Conservation (phyloP, 352 stramenopile genomes). For the Phytophthora podocarpi region DNA sequence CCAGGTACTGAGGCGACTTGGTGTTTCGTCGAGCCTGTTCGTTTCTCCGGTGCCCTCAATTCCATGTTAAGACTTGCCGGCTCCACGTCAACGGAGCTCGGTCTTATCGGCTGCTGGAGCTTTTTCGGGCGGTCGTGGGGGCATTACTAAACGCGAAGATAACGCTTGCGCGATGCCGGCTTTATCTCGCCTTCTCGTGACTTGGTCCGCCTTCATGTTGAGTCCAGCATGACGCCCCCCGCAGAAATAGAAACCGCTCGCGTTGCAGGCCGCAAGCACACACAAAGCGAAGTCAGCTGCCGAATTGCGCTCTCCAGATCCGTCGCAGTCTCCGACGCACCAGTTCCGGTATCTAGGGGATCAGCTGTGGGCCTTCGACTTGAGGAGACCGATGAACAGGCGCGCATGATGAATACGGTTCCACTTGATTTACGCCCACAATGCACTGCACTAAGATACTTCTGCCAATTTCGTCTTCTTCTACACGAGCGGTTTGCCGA, state of each 20-base stretch:
- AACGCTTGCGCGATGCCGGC: conserved; percentile 11
- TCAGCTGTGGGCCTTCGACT: not conserved
- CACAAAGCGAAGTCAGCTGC: no score
- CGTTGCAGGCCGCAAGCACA: no score
- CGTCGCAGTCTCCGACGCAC: no score
- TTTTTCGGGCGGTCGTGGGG: conserved; percentile 24
- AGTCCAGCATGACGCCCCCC: conserved; percentile 18
- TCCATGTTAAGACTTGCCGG: conserved; percentile 38
- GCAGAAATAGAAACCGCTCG: conserved; percentile 30
- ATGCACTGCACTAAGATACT: conserved; percentile 8
- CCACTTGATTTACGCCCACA: conserved; percentile 19
- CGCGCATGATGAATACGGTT: conserved; percentile 19
- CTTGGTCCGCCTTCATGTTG: conserved; percentile 7
- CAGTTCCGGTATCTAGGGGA: no score
- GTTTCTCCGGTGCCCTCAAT: no score
- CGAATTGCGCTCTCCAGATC: no score
- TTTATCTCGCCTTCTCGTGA: conserved; percentile 26
- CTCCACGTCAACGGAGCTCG: conserved; percentile 13
- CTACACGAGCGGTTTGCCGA: conserved; percentile 46
- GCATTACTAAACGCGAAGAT: conserved; percentile 15
- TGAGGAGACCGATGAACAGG: conserved; percentile 2
- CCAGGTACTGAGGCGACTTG: conserved; percentile 4
- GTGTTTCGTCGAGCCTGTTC: conserved; percentile 4
- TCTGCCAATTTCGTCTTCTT: not conserved
- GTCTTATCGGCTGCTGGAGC: conserved; percentile 27